Percentiles rank a stretch among this genome's conserved stretches.
These are phyloP conservation scores for Debaryomyces sp. DNA, from an alignment of 1,139 yeast genomes.

Conservation along the genomic window DNA sequence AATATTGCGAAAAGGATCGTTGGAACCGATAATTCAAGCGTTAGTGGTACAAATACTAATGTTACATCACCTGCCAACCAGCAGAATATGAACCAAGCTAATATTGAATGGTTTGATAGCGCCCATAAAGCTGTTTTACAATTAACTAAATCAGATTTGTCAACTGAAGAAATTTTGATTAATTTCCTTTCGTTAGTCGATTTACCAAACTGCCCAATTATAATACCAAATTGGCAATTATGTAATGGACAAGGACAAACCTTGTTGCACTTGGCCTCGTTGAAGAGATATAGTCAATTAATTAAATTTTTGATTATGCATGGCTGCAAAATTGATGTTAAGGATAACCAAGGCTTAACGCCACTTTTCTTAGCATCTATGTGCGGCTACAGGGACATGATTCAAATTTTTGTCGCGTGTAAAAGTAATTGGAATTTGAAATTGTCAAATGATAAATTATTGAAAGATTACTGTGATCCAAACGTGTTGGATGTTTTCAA, in stretches of 20 bases:
- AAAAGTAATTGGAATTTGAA: slow-evolving; percentile 64
- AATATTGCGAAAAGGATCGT: slow-evolving; percentile 87
- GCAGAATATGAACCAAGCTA: slow-evolving; percentile 21
- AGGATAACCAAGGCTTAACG: slow-evolving; percentile 80
- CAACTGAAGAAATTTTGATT: slow-evolving; percentile 61
- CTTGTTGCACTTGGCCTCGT: slow-evolving; percentile 78
- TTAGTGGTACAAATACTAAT: slow-evolving; percentile 5
- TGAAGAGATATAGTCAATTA: slow-evolving; percentile 68
- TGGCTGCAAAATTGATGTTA: slow-evolving; percentile 78
- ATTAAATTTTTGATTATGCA: slow-evolving; percentile 66
- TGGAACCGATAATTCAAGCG: slow-evolving; percentile 47
- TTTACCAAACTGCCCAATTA: slow-evolving; percentile 61
- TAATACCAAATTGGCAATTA: slow-evolving; percentile 76
- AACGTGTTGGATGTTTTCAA: slow-evolving; percentile 62
- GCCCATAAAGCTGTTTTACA: slow-evolving; percentile 54
- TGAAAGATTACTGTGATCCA: slow-evolving; percentile 59
- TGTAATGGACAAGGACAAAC: slow-evolving; percentile 85
- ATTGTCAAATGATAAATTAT: slow-evolving; percentile 59
- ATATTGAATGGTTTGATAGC: slow-evolving; percentile 50
- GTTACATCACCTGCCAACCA: neutral
- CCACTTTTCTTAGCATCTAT: slow-evolving; percentile 87
- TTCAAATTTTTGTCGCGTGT: slow-evolving; percentile 58
- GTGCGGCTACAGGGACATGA: slow-evolving; percentile 67
- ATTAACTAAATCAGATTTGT: slow-evolving; percentile 45
- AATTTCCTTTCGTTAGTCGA: slow-evolving; percentile 67